Percentiles rank a stretch among this genome's conserved stretches.
Evolutionary conservation across 2,329 filamentous ascomycete genomes (phyloP).

Genomic region (Balansia obtecta): DNA sequence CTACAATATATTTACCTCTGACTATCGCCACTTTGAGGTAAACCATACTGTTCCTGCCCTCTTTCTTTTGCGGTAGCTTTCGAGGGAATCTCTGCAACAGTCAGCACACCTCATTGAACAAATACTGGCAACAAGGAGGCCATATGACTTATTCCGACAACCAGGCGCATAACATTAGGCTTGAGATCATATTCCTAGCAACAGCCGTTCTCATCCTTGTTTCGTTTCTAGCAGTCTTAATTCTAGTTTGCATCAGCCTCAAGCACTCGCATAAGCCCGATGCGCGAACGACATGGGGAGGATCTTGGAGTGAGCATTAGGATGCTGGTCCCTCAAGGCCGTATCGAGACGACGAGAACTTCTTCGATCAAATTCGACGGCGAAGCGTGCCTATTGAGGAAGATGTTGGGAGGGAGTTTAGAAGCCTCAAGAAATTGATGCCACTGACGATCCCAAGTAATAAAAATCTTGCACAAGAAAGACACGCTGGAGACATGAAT

Average conservation of each 20-base stretch:
- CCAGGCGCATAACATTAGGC: slow-evolving; percentile 16
- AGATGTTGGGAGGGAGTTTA: slow-evolving; percentile 14
- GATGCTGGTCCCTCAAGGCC: slow-evolving; percentile 4
- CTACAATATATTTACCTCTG: neutral
- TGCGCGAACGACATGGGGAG: slow-evolving; percentile 10
- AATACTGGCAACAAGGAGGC: neutral
- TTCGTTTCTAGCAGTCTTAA: slow-evolving; percentile 18
- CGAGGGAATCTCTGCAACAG: neutral
- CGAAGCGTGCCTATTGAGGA: slow-evolving; percentile 15
- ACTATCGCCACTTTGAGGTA: neutral
- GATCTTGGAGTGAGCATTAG: slow-evolving; percentile 7
- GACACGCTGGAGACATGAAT: neutral
- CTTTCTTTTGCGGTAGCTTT: neutral
- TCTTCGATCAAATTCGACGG: slow-evolving; percentile 15
- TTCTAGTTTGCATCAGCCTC: slow-evolving; percentile 16
- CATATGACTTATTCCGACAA: slow-evolving; percentile 13
- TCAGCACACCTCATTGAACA: neutral
- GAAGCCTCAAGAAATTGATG: slow-evolving; percentile 8
- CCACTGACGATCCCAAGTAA: neutral
- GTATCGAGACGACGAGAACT: slow-evolving; percentile 11
- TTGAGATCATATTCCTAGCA: slow-evolving; percentile 23
- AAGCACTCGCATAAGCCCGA: slow-evolving; percentile 6
- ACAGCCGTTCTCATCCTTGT: slow-evolving; percentile 21
- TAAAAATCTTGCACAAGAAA: neutral
- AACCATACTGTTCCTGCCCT: no score